Evolutionary conservation across 768 basidiomycete genomes (phyloP).

Genomic region (Kwoniella mangroviensis): DNA sequence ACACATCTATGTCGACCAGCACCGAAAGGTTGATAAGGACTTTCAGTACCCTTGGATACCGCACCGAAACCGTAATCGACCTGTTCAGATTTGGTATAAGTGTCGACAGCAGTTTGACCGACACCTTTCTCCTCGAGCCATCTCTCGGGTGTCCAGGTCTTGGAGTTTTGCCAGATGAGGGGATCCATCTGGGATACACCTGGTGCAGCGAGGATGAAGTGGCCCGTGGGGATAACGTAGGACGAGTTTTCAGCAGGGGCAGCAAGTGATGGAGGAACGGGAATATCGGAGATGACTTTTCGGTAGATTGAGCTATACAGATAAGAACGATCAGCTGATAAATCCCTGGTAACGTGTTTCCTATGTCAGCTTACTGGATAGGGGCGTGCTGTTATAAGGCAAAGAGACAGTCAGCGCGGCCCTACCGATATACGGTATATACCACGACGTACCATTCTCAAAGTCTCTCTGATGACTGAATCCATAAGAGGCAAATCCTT

Average conservation of each 20-base stretch:
- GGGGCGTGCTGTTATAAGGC: conserved; percentile 71
- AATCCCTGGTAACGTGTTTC: neutral
- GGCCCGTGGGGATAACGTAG: conserved; percentile 86
- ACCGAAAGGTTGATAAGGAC: conserved; percentile 96
- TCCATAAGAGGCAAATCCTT: conserved; percentile 60
- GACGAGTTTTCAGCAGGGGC: conserved; percentile 68
- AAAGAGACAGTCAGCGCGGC: neutral
- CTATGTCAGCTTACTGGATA: conserved; percentile 71
- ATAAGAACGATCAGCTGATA: conserved; percentile 13
- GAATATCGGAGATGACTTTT: conserved; percentile 81
- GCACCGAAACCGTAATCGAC: conserved; percentile 95
- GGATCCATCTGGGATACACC: conserved; percentile 87
- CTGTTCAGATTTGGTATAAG: conserved; percentile 81
- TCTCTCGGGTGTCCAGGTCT: conserved; percentile 75
- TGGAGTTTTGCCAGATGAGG: conserved; percentile 73
- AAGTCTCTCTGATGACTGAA: conserved; percentile 61
- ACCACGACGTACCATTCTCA: conserved; percentile 58
- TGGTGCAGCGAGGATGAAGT: conserved; percentile 87
- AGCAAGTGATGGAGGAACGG: conserved; percentile 77
- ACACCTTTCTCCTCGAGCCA: conserved; percentile 86
- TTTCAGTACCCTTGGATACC: conserved; percentile 94
- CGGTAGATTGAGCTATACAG: conserved; percentile 62
- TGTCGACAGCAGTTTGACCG: conserved; percentile 75
- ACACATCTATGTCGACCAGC: conserved; percentile 76
- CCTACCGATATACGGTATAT: neutral